Conservation (phyloP, 169 alveolate species). For the Eimeria falciformis region DNA sequence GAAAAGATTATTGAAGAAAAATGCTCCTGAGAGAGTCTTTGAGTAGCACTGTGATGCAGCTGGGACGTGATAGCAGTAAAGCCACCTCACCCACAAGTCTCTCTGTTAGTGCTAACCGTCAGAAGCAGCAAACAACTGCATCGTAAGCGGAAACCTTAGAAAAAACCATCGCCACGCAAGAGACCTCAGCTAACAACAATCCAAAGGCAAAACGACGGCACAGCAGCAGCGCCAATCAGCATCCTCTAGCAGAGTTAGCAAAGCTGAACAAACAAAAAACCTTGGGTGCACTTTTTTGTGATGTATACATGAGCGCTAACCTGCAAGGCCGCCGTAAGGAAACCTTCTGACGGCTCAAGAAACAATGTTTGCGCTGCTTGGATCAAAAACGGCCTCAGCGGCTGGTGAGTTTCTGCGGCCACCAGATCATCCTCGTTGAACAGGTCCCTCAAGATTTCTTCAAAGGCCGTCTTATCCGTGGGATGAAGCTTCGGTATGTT, state of each 20-base stretch:
- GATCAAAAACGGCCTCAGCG: constrained; percentile 78
- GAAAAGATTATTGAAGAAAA: constrained; percentile 62
- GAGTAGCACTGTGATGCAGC: background rate
- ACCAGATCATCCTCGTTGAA: constrained; percentile 31
- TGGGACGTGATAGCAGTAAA: too few relatives aligned
- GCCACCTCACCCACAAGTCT: too few relatives aligned
- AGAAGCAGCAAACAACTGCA: too few relatives aligned
- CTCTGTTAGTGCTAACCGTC: too few relatives aligned
- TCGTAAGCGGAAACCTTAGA: too few relatives aligned
- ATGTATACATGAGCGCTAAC: constrained; percentile 6
- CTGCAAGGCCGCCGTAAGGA: constrained; percentile 82
- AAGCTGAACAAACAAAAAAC: too few relatives aligned
- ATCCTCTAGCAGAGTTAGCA: too few relatives aligned
- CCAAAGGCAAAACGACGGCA: too few relatives aligned
- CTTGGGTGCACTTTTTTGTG: too few relatives aligned
- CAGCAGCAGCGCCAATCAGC: too few relatives aligned
- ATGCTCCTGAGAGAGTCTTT: background rate
- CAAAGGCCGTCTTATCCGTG: constrained; percentile 48
- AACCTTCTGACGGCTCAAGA: constrained; percentile 82
- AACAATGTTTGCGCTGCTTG: constrained; percentile 74
- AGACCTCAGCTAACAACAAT: background rate
- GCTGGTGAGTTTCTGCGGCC: constrained; percentile 43
- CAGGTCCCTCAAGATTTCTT: constrained; percentile 52
- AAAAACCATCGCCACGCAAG: too few relatives aligned
- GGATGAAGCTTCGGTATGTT: constrained; percentile 65